Conservation (phyloP, 768 basidiomycete genomes). For the Strobilomyces dryophilus region DNA sequence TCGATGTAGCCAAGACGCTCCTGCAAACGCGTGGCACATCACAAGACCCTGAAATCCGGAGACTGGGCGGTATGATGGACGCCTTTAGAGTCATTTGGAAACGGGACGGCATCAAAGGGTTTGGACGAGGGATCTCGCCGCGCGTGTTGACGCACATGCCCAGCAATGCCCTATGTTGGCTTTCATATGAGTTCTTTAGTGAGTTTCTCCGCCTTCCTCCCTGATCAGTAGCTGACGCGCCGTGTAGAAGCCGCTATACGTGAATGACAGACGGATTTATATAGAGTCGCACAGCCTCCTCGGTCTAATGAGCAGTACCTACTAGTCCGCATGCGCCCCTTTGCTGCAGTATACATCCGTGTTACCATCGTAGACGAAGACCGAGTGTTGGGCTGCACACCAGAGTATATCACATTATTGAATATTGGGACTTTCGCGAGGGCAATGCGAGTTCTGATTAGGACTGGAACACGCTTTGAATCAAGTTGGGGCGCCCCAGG, state of each 20-base stretch:
- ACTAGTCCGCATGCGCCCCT: conserved; percentile 3
- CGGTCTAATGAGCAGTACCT: conserved; percentile 5
- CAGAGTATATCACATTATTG: too few species aligned
- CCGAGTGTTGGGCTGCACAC: too few species aligned
- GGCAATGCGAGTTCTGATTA: too few species aligned
- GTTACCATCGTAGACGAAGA: conserved; percentile 6
- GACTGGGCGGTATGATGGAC: conserved; percentile 78
- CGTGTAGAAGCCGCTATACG: conserved; percentile 63
- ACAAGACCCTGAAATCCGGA: conserved; percentile 79
- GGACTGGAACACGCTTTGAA: too few species aligned
- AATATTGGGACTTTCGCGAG: too few species aligned
- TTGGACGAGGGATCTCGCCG: conserved; percentile 83
- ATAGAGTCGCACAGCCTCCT: conserved; percentile 15
- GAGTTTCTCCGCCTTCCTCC: conserved; percentile 38
- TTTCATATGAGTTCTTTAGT: conserved; percentile 99
- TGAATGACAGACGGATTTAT: conserved; percentile 22
- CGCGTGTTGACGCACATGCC: conserved; percentile 95
- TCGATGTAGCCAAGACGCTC: conserved; percentile 97
- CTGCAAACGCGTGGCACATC: conserved; percentile 93
- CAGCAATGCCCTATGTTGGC: conserved; percentile 95
- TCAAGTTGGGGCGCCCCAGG: too few species aligned
- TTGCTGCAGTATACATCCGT: conserved; percentile 15
- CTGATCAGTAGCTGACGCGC: conserved; percentile 5
- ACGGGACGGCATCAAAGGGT: conserved; percentile 82
- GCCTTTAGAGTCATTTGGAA: conserved; percentile 86